Conservation (phyloP, 306 rosid species). For the Mucuna pruriens region DNA sequence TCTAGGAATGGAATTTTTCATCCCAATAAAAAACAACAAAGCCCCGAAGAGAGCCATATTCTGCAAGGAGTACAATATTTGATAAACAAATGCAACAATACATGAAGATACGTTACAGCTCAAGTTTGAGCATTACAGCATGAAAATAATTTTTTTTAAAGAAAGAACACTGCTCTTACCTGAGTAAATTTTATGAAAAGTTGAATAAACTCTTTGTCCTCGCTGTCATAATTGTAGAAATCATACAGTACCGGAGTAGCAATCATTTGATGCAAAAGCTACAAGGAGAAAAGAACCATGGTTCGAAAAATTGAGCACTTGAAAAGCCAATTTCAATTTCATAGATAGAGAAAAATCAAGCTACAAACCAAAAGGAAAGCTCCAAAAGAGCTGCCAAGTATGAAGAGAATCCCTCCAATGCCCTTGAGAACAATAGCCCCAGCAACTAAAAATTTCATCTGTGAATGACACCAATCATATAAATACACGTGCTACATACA, state of each 20-base stretch:
- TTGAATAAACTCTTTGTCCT: slow-evolving; percentile 51
- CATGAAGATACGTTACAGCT: slow-evolving; percentile 4
- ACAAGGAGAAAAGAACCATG: slow-evolving; percentile 23
- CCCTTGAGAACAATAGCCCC: slow-evolving; percentile 61
- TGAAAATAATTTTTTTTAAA: neutral
- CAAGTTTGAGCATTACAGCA: slow-evolving; percentile 1
- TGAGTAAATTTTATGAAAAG: slow-evolving; percentile 64
- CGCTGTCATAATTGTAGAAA: slow-evolving; percentile 59
- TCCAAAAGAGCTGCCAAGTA: slow-evolving; percentile 57
- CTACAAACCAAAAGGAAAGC: slow-evolving; percentile 65
- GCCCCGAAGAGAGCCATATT: slow-evolving; percentile 71
- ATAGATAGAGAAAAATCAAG: neutral
- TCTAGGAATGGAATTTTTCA: slow-evolving; percentile 65
- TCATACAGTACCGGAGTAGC: slow-evolving; percentile 56
- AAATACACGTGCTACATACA: slow-evolving; percentile 15
- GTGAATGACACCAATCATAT: slow-evolving; percentile 35
- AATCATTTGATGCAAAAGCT: slow-evolving; percentile 63
- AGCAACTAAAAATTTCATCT: slow-evolving; percentile 52
- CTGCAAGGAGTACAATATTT: slow-evolving; percentile 49
- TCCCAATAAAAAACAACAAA: slow-evolving; percentile 67
- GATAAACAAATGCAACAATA: slow-evolving; percentile 26
- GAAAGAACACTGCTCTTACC: slow-evolving; percentile 32
- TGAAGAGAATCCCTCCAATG: slow-evolving; percentile 59
- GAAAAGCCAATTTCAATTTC: slow-evolving; percentile 15
- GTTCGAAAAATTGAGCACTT: slow-evolving; percentile 15